Percentiles rank a stretch among this genome's conserved stretches.
Evolutionary conservation across 805 yeast genomes (phyloP).

Genomic region (Blastobotrys chiropterorum): DNA sequence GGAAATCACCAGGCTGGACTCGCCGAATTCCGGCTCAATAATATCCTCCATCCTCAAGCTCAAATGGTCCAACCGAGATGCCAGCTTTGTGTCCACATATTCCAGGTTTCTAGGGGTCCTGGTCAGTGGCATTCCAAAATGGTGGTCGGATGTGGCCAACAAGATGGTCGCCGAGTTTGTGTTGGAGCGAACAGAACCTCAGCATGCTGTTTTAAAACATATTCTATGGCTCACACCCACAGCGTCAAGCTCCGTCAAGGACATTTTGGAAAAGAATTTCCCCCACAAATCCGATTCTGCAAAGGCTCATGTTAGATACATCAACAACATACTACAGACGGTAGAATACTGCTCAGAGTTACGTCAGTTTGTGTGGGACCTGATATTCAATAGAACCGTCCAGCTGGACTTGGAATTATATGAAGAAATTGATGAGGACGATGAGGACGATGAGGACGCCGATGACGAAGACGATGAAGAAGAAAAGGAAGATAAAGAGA

Average conservation of each 20-base stretch:
- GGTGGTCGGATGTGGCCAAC: constrained; percentile 79
- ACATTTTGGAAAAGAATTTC: constrained; percentile 50
- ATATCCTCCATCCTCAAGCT: constrained; percentile 58
- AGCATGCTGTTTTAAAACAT: constrained; percentile 60
- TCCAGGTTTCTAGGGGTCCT: constrained; percentile 69
- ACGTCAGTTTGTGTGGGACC: constrained; percentile 68
- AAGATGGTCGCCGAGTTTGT: constrained; percentile 60
- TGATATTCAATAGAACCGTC: constrained; percentile 71
- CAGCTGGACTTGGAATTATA: constrained; percentile 89
- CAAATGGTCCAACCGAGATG: constrained; percentile 50
- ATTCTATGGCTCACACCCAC: constrained; percentile 77
- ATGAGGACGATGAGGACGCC: constrained; percentile 42
- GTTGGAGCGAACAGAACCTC: constrained; percentile 35
- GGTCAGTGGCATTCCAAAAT: constrained; percentile 80
- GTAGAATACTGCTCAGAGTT: constrained; percentile 71
- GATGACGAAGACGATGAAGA: constrained; percentile 24
- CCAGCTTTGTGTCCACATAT: constrained; percentile 46
- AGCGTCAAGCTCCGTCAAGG: constrained; percentile 58
- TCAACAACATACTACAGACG: constrained; percentile 54
- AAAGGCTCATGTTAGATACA: constrained; percentile 52
- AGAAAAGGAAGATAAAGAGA: constrained; percentile 32
- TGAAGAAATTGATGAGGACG: constrained; percentile 74
- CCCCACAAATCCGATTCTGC: constrained; percentile 74
- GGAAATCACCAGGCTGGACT: constrained; percentile 64
- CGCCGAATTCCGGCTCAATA: constrained; percentile 42